Evolutionary conservation across 2,329 filamentous ascomycete genomes (phyloP), one percentile per base, ranked within the genome.

Genomic region (Cercospora berteroae): DNA sequence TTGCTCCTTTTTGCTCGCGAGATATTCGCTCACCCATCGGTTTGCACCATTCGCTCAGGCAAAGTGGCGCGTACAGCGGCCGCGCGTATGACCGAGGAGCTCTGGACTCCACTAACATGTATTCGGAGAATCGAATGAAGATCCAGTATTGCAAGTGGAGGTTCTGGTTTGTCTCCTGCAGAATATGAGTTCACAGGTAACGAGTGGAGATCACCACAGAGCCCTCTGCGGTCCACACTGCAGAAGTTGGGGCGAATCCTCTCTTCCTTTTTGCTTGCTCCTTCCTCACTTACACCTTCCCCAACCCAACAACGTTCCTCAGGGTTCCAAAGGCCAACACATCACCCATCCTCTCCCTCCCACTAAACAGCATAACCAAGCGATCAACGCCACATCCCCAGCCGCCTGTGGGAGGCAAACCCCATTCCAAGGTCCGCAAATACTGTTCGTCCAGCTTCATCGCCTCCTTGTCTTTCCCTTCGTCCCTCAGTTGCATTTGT

Each of bases 381-480:
- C 95, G 85, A 80, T 99, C 95, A 50, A 99, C 83, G 1, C 95
- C 95, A 74, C 93, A 96, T 1, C 95, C 95, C 95, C 95, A 99
- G 4, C 95, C 95, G 0, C 94, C 95, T 0, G 95, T 99, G 0
- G 95, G 93, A n/a, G 95, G 95, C 67, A 99, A 81, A 0, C 93
- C 95, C 81, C 92, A 93, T 78, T 96, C 92, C 60, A 99, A 80
- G 4, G 92, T 92, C 72, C 90, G 87, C 57, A 97, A 82, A 75
- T 97, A 99, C 74, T 87, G 90, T 80, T 96, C 90, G 75, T 97
- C 93, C 9, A 89, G 77, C 59, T 79, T 74, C 78, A 85, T 74
- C 73, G 81, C 13, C 75, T 83, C 39, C 81, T 82, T 16, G 82
- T 83, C 82, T 1, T 79, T 81, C 65, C 81, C 81, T 5, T 74